phyloP scores from a whole-genome alignment of 805 yeast species.

The Kuraishia borneana region DNA sequence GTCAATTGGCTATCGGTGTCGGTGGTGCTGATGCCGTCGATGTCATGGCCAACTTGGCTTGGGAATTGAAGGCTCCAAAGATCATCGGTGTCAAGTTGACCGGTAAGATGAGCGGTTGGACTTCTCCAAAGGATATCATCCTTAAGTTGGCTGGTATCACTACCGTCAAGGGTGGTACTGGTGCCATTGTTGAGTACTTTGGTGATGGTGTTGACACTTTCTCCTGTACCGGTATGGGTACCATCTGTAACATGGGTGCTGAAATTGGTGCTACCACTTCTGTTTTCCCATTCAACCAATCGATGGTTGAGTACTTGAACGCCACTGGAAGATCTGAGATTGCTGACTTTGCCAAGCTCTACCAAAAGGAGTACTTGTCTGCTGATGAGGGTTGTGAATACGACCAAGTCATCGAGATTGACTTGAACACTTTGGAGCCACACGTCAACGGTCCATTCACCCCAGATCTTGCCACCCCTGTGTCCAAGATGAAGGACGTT shows the following conservation, averaged over 20 bases:
- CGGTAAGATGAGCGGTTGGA: conserved; percentile 89
- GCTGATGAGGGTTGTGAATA: conserved; percentile 93
- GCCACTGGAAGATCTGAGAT: conserved; percentile 83
- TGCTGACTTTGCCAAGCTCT: conserved; percentile 67
- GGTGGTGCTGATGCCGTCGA: conserved; percentile 99
- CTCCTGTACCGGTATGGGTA: conserved; percentile 98
- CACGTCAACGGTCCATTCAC: conserved; percentile 97
- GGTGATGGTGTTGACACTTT: conserved; percentile 91
- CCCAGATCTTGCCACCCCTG: conserved; percentile 94
- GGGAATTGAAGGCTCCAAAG: conserved; percentile 98
- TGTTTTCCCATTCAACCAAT: conserved; percentile 90
- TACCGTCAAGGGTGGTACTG: conserved; percentile 98
- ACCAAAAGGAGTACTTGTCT: conserved; percentile 50
- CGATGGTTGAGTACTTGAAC: conserved; percentile 75
- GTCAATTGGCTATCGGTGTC: conserved; percentile 96
- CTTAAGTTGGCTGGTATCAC: conserved; percentile 86
- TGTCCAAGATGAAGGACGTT: conserved; percentile 75
- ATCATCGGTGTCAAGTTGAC: conserved; percentile 90
- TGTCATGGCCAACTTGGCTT: conserved; percentile 85
- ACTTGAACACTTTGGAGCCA: conserved; percentile 84
- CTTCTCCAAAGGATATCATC: conserved; percentile 94
- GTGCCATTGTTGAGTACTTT: conserved; percentile 90
- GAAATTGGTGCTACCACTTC: conserved; percentile 98
- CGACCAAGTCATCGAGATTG: conserved; percentile 87
- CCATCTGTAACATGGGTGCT: conserved; percentile 99